Conservation (phyloP, 2,329 filamentous ascomycete species). For the Xylaria sp. region DNA sequence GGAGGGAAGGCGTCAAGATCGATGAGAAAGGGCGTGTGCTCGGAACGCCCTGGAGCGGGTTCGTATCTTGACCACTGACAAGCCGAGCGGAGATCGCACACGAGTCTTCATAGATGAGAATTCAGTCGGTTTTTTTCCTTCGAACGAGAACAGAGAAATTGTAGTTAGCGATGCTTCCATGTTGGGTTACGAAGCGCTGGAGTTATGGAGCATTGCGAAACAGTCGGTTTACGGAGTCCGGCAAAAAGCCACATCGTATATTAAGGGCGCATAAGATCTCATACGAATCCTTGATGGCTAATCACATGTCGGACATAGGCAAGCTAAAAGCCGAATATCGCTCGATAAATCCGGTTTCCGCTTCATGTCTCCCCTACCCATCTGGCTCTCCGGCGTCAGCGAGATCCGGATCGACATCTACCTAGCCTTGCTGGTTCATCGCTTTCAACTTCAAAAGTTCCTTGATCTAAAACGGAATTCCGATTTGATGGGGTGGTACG, state of each 20-base stretch:
- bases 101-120: too few relatives aligned
- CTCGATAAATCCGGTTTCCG: background rate
- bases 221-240: too few relatives aligned
- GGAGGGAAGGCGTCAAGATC: slow-evolving; percentile 68
- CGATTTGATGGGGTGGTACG: background rate
- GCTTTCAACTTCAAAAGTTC: background rate
- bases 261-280: too few relatives aligned
- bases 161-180: too few relatives aligned
- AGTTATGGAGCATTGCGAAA: too few relatives aligned
- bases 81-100: too few relatives aligned
- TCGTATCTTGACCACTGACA: slow-evolving; percentile 29
- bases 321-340: background rate
- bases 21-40: slow-evolving; percentile 64
- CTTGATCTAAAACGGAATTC: background rate
- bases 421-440: background rate
- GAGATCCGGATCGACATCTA: background rate
- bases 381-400: background rate
- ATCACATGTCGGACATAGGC: too few relatives aligned
- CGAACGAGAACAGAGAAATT: background rate
- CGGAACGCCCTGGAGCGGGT: slow-evolving; percentile 59
- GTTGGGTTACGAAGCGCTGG: too few relatives aligned
- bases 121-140: too few relatives aligned
- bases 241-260: too few relatives aligned
- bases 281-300: too few relatives aligned
- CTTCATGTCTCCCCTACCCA: background rate